phyloP scores from a whole-genome alignment of 1,284 basidiomycete species.

The Boletus austroedulis region DNA sequence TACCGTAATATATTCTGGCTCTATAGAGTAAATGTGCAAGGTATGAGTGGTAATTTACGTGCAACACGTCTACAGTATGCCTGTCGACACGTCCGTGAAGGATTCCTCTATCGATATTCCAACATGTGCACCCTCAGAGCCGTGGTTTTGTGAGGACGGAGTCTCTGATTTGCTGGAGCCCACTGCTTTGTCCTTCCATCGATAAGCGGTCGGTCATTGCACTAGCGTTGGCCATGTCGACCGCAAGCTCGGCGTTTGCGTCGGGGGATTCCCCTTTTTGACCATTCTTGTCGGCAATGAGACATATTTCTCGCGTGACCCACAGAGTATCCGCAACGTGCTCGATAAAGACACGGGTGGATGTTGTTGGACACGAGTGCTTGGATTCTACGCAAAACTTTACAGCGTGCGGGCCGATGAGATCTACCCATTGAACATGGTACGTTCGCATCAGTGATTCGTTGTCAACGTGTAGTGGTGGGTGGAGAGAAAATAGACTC shows the following conservation, averaged over 20 bases:
- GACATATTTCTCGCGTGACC: constrained; percentile 67
- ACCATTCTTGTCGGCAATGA: constrained; percentile 7
- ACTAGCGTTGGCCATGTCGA: background rate
- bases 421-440: constrained; percentile 49
- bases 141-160: constrained; percentile 16
- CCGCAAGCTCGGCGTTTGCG: background rate
- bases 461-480: background rate
- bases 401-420: constrained; percentile 76
- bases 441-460: background rate
- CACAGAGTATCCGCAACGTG: constrained; percentile 66
- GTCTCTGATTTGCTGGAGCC: background rate
- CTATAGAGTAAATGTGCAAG: background rate
- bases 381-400: constrained; percentile 98
- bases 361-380: constrained; percentile 65
- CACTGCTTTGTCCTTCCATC: background rate
- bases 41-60: constrained; percentile 14
- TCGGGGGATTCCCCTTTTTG: constrained; percentile 6
- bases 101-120: background rate
- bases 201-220: background rate
- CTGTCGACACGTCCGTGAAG: background rate
- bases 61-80: background rate
- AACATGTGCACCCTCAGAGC: constrained; percentile 11
- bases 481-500: constrained; percentile 21
- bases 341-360: constrained; percentile 69
- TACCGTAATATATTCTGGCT: background rate